Evolutionary conservation across 345 rosid species (phyloP).

Genomic region (Dipteronia sinensis): DNA sequence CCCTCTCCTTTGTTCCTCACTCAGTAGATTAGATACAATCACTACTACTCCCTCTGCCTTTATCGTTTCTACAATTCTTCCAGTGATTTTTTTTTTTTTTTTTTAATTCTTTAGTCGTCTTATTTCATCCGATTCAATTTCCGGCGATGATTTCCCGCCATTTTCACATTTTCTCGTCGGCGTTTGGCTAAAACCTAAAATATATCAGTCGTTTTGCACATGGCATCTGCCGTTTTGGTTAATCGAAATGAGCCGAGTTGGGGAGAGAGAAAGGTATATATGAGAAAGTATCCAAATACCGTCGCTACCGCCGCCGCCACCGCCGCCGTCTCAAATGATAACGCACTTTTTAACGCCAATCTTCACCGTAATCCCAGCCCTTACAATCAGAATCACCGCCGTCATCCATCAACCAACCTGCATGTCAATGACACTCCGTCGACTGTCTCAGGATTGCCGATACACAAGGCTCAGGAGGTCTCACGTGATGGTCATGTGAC

Average conservation of each 20-base stretch:
- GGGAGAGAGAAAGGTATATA: conserved; percentile 39
- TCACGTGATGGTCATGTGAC: conserved; percentile 25
- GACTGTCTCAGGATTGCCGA: conserved; percentile 24
- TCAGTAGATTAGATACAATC: conserved; percentile 5
- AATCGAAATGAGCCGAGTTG: conserved; percentile 44
- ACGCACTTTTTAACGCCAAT: conserved; percentile 3
- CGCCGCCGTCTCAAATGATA: conserved; percentile 1
- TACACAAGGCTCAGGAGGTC: conserved; percentile 16
- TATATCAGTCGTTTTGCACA: conserved; percentile 5
- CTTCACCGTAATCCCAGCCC: conserved; percentile 20
- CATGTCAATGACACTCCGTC: conserved; percentile 18
- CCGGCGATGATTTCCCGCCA: conserved; percentile 10
- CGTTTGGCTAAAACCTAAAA: conserved; percentile 1
- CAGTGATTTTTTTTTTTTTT: too few relatives aligned
- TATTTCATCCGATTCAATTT: background rate
- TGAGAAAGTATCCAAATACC: conserved; percentile 35
- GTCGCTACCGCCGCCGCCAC: conserved; percentile 16
- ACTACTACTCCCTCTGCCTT: background rate
- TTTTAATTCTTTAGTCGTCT: too few relatives aligned
- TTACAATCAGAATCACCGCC: conserved; percentile 21
- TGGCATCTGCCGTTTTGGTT: conserved; percentile 44
- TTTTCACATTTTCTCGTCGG: conserved; percentile 10
- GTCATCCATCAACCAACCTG: conserved; percentile 11
- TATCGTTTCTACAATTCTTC: background rate
- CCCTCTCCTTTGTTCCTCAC: conserved; percentile 15